These are phyloP conservation scores for Podospora conica DNA, from an alignment of 495 filamentous ascomycete species.

Conservation along the genomic window DNA sequence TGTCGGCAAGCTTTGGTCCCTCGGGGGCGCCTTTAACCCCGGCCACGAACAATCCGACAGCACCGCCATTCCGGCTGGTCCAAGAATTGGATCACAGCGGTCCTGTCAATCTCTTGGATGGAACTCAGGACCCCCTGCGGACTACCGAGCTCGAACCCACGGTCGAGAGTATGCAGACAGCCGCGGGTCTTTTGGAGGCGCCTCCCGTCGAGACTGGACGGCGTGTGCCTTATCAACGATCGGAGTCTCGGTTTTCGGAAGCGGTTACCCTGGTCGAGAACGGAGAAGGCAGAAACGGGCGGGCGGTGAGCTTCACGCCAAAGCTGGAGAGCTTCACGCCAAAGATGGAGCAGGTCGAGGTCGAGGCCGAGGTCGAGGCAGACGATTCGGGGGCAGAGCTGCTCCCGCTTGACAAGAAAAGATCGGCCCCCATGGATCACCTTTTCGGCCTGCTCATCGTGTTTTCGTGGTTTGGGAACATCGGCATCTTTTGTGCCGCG, in stretches of 20 bases:
- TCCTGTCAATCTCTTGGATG: background rate
- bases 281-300: background rate
- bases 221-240: background rate
- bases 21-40: background rate
- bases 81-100: background rate
- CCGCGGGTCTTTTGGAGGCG: background rate
- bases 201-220: background rate
- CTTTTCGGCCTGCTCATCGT: background rate
- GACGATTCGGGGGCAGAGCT: background rate
- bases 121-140: background rate
- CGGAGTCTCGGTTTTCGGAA: background rate
- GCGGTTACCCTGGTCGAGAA: conserved; percentile 2
- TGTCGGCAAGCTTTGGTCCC: conserved; percentile 12
- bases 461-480: background rate
- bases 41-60: background rate
- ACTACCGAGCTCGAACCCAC: background rate
- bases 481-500: background rate
- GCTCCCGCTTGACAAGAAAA: background rate
- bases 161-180: background rate
- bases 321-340: background rate
- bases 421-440: background rate
- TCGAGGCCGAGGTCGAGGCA: background rate
- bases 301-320: background rate
- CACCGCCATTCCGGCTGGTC: background rate
- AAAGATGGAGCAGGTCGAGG: background rate